Evolutionary conservation across 345 rosid species (phyloP), one percentile per base, ranked within the genome.

Genomic region (Boechera stricta): DNA sequence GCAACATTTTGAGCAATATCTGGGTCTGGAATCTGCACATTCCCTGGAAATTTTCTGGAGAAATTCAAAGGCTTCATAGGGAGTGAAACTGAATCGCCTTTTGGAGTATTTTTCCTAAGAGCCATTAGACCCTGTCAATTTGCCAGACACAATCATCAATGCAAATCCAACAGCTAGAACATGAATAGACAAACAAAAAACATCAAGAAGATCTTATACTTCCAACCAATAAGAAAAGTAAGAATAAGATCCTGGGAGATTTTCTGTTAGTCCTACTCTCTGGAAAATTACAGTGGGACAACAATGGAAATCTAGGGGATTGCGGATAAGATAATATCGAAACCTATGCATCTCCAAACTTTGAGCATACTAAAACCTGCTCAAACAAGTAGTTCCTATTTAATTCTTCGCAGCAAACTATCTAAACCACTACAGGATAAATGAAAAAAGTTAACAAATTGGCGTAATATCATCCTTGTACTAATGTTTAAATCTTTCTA

Each of bases 31-130:
- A 77, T 79, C 72, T 76, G 88, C 74, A 78, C 84, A 81, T 81
- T 84, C 70, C 72, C 87, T 60, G 82, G 85, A 79, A 82, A 86
- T 86, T 83, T 86, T 47, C 77, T 84, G 38, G 88, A 80, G 68
- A 90, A 82, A 67, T 69, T 84, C 86, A 91, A 83, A 63, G 91
- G 88, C 83, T 87, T 95, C 91, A 86, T 78, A 52, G 78, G 73
- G 75, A 79, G 66, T 21, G 88, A 79, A 78, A 86, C 83, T 54
- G 89, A 77, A 69, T 85, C 82, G 53, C 77, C 79, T 47, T 82
- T 75, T 41, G 90, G 92, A 81, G 87, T 41, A 64, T 86, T 85
- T 74, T 91, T 91, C 82, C 75, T 87, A 41, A 92, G 90, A 71
- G 96, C 94, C 96, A 89, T 92, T 48, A 68, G 75, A 61, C 53